A percentile compares a stretch with the other conserved stretches of the same genome.
Evolutionary conservation across 73 alveolate genomes (phyloP).

Genomic region (Paramecium biaurelia): DNA sequence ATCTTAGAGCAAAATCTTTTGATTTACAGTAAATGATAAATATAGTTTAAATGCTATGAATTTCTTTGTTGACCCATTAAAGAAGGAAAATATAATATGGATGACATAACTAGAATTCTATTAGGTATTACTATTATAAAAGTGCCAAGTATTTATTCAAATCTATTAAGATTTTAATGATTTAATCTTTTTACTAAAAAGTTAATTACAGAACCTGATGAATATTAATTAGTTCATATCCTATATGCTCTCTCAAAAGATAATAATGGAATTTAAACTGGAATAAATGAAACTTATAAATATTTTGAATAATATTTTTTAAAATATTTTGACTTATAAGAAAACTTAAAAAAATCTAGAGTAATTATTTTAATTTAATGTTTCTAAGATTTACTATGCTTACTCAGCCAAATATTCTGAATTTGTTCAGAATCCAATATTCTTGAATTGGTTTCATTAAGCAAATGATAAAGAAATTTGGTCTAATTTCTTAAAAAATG

Average conservation of each 20-base stretch:
- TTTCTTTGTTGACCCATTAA: neutral
- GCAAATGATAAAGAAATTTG: constrained; percentile 12
- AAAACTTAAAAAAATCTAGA: constrained; percentile 26
- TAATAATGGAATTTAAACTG: neutral
- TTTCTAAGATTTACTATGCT: constrained; percentile 3
- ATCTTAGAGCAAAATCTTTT: neutral
- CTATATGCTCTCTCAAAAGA: constrained; percentile 35
- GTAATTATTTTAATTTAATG: neutral
- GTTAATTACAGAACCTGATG: constrained; percentile 28
- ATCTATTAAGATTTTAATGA: constrained; percentile 1
- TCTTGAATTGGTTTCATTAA: constrained; percentile 6
- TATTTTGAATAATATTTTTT: neutral
- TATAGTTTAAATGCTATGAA: neutral
- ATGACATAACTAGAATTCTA: neutral
- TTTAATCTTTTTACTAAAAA: neutral
- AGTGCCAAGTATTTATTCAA: constrained; percentile 5
- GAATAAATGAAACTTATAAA: neutral
- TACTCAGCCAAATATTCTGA: neutral
- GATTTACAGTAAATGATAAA: neutral
- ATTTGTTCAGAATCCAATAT: neutral
- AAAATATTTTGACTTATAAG: neutral
- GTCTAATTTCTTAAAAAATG: neutral
- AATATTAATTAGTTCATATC: neutral
- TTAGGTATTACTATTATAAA: neutral
- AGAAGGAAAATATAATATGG: constrained; percentile 18